Evolutionary conservation across 2,329 filamentous ascomycete genomes (phyloP), one percentile per base, ranked within the genome.

Genomic region (Macrophomina tecta): DNA sequence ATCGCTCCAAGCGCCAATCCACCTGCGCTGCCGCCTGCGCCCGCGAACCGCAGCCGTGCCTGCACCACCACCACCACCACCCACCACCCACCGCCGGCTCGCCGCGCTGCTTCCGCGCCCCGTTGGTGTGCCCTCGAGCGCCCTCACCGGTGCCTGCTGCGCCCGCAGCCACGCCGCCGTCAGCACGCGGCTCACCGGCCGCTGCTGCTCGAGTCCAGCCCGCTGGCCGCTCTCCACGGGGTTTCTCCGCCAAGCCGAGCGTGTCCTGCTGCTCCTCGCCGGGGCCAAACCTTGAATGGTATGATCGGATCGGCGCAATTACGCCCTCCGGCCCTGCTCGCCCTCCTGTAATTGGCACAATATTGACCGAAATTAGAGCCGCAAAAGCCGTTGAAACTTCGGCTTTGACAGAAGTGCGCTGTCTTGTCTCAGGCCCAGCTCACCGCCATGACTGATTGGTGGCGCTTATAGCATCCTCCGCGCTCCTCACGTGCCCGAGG

Each of bases 361-460:
- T 62, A 62, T 62, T 62, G 58, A 62, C 58, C 58, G 58, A 62
- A 49, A 62, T 62, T 62, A 62, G 58, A 62, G 58, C 58, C 58
- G 58, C 58, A 62, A 62, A 45, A 49, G 58, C 58, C 58, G 58
- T 62, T 62, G 58, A 49, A 62, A 62, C 58, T 62, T 62, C 58
- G 58, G 58, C 58, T 36, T 30, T 36, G 30, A 30, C 12, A 28
- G 30, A 49, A 34, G 32, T 62, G 58, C 58, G 58, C 45, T 62
- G 58, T 62, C 45, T 62, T 62, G 58, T 62, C 58, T 62, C 58
- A 62, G 58, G 58, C 38, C 58, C 49, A 62, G 58, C 58, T 62
- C 45, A 62, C 63, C 63, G 63, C 52, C 63, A 61, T 28, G 58
- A 28, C 49, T 49, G 58, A 62, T 62, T 62, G 58, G 58, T 62